Percentiles rank a stretch among this genome's conserved stretches.
These are phyloP conservation scores for Fusarium paranaense DNA, from an alignment of 2,329 filamentous ascomycete genomes.

Conservation along the genomic window DNA sequence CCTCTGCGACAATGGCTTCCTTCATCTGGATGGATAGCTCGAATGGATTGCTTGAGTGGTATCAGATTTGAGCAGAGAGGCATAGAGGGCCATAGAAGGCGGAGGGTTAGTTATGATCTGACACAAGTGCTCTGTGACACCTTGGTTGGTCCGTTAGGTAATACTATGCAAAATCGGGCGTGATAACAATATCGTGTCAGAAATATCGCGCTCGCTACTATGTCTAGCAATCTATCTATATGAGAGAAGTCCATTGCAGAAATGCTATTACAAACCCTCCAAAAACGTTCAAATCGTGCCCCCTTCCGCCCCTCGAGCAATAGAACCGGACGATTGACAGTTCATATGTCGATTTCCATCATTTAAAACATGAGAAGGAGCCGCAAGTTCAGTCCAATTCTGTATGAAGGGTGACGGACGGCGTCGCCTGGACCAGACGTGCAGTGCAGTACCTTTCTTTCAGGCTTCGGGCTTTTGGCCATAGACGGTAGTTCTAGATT, in stretches of 20 bases:
- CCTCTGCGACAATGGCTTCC: too few species aligned
- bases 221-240: not conserved
- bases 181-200: not conserved
- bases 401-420: too few species aligned
- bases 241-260: not conserved
- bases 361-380: not conserved
- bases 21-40: too few species aligned
- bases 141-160: not conserved
- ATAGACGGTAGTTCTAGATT: not conserved
- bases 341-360: not conserved
- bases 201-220: not conserved
- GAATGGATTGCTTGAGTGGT: too few species aligned
- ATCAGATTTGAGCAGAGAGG: too few species aligned
- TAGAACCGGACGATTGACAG: not conserved
- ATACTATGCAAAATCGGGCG: not conserved
- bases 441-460: not conserved
- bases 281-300: not conserved
- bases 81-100: too few species aligned
- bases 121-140: not conserved
- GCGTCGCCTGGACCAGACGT: not conserved
- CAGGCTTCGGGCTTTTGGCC: not conserved
- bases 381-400: too few species aligned
- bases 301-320: not conserved
- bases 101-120: too few species aligned
- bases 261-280: not conserved